Evolutionary conservation across 495 filamentous ascomycete genomes (phyloP), one percentile per base, ranked within the genome.

Genomic region (Pseudevernia furfuracea): DNA sequence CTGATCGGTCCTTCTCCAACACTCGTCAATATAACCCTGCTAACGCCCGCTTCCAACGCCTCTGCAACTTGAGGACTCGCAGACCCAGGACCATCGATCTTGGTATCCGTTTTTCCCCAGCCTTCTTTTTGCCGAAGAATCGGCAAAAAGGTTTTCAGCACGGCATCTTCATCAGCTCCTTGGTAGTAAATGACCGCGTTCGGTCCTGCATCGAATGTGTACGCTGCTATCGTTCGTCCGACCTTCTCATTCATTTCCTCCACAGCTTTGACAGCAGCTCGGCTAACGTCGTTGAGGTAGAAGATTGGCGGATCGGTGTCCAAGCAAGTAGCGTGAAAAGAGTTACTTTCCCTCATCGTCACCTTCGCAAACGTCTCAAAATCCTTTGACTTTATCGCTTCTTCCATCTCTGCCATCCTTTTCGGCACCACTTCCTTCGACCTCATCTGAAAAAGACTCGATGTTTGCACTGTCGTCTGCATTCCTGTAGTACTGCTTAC

Each of bases 241-340:
- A 82, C 85, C 49, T 39, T 64, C 43, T 59, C 58, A 74, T 99
- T 99, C 75, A 97, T 88, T 48, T 84, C 84, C 77, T 97, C 91
- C 36, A 97, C 92, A 4, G 89, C 85, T 58, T 89, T 79, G 58
- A 99, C 89, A 15, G 92, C 90, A 11, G 92, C 90, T 21, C 89
- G 79, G 23, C 84, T 89, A 25, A 93, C 87, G 75, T 97, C 94
- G 71, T 97, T 99, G 80, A 97, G 83, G 78, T 99, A 99, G 78
- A 96, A 96, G 67, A 99, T 97, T 19, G 94, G 94, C 58, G 94
- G 94, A 74, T 88, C 89, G 0, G 95, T 97, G 77, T 99, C 94
- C 64, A 93, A 78, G 72, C 94, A 97, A 38, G 88, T 89, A 21
- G 94, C 90, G 73, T 99, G 94, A 85, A 99, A 99, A 61, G 83